Evolutionary conservation across 2,329 filamentous ascomycete genomes (phyloP).

Genomic region (Nemania sp.): DNA sequence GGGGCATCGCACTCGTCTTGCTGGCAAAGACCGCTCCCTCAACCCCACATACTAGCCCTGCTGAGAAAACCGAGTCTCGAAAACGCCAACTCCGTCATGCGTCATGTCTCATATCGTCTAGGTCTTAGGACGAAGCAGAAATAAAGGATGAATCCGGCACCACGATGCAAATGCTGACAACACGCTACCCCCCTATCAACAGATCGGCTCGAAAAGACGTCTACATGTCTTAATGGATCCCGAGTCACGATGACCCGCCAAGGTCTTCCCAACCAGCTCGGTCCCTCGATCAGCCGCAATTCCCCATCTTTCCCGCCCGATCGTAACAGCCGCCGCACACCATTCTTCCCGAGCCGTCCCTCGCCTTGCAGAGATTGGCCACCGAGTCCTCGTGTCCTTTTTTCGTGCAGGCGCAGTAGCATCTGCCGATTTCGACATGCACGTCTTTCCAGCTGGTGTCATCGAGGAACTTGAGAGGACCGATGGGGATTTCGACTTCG

Average conservation of each 20-base stretch:
- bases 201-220: neutral
- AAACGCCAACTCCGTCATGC: too few species aligned
- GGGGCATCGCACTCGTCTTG: too few species aligned
- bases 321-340: constrained; percentile 27
- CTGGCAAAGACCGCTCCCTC: too few species aligned
- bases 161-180: neutral
- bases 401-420: constrained; percentile 6
- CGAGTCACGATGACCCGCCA: too few species aligned
- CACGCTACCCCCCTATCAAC: neutral
- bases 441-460: neutral
- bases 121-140: too few species aligned
- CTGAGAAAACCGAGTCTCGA: too few species aligned
- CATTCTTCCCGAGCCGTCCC: constrained; percentile 3
- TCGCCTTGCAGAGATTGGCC: neutral
- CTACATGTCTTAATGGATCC: neutral
- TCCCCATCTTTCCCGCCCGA: constrained; percentile 13
- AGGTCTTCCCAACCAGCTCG: neutral
- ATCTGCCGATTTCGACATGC: neutral
- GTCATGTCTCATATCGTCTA: too few species aligned
- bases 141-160: neutral
- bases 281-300: constrained; percentile 12
- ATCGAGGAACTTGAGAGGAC: neutral
- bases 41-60: too few species aligned
- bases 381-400: neutral
- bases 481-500: neutral